Evolutionary conservation across 495 filamentous ascomycete species (phyloP), one percentile per base, ranked within the genome.

Genomic region (Trichocladium antarcticum): DNA sequence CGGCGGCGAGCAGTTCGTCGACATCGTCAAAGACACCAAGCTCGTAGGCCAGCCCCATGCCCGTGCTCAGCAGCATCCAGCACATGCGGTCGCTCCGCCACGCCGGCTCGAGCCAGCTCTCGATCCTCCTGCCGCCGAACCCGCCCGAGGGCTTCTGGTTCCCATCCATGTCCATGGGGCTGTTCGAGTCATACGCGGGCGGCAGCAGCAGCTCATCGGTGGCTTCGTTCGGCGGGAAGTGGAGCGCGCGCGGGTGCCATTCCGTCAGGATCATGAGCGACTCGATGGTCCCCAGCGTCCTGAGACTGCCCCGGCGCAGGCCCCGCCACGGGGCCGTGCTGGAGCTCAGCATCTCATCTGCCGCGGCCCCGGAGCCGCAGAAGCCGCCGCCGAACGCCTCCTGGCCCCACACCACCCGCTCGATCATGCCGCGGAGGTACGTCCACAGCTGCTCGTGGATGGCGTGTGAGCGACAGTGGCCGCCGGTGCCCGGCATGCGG

Each of bases 371-470:
- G 29, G 85, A 83, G 27, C 88, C 87, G 49, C 84, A 85, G 55
- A 89, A 88, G 40, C 84, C 86, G 17, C 87, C 85, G 27, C 85
- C 88, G 59, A 92, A 94, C 51, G 92, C 87, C 64, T 95, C 89
- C 57, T 95, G 89, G 20, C 89, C 90, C 85, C 87, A 96, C 44
- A 96, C 83, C 45, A 94, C 82, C 16, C 92, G 81, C 61, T 93
- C 85, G 47, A 96, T 88, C 84, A 95, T 95, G 43, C 86, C 83
- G 24, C 89, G 81, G 28, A 96, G 76, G 61, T 96, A 95, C 20
- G 78, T 81, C 92, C 92, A 98, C n/a, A 98, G 77, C 64, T 87
- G 82, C 53, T 95, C 88, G 57, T 97, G 92, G 44, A 98, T 94
- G 47, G 87, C 85, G 55, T 88, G 87, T 0, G 86, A 85, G 35